Evolutionary conservation across 345 rosid genomes (phyloP).

Genomic region (Conringia planisiliqua): DNA sequence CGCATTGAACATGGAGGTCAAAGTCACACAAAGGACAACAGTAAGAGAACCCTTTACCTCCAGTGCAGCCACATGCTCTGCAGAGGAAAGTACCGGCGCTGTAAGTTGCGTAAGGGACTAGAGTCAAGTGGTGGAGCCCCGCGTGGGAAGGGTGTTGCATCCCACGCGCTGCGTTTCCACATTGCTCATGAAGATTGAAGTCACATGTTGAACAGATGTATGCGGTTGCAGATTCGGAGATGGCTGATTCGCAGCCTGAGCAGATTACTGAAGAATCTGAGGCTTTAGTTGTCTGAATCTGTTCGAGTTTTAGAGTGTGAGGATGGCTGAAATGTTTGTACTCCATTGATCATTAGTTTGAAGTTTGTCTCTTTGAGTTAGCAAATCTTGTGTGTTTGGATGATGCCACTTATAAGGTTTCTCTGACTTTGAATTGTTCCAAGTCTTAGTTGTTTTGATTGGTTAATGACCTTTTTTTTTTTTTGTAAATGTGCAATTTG

Average conservation of each 20-base stretch:
- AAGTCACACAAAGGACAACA: constrained; percentile 42
- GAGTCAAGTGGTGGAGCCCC: constrained; percentile 28
- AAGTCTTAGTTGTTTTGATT: constrained; percentile 16
- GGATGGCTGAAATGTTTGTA: constrained; percentile 42
- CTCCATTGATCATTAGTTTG: constrained; percentile 28
- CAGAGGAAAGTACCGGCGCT: constrained; percentile 27
- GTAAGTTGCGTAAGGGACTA: constrained; percentile 35
- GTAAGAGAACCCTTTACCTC: constrained; percentile 33
- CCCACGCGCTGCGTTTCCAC: constrained; percentile 32
- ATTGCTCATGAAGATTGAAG: constrained; percentile 35
- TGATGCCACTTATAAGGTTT: constrained; percentile 3
- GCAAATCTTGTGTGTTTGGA: neutral
- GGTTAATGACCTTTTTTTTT: neutral
- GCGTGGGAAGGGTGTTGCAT: constrained; percentile 38
- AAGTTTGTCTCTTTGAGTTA: neutral
- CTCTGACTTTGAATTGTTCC: constrained; percentile 22
- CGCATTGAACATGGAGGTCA: constrained; percentile 42
- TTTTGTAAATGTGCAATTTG: constrained; percentile 3
- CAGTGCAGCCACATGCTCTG: constrained; percentile 30
- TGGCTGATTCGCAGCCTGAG: constrained; percentile 31
- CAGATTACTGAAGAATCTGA: constrained; percentile 13
- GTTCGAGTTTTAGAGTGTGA: constrained; percentile 30
- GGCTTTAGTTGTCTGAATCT: neutral
- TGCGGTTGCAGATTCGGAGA: constrained; percentile 21
- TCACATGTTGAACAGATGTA: constrained; percentile 33